A percentile compares a stretch with the other conserved stretches of the same genome.
These are phyloP conservation scores for Trichoderma hamatum DNA, from an alignment of 2,329 filamentous ascomycete species.

Conservation along the genomic window DNA sequence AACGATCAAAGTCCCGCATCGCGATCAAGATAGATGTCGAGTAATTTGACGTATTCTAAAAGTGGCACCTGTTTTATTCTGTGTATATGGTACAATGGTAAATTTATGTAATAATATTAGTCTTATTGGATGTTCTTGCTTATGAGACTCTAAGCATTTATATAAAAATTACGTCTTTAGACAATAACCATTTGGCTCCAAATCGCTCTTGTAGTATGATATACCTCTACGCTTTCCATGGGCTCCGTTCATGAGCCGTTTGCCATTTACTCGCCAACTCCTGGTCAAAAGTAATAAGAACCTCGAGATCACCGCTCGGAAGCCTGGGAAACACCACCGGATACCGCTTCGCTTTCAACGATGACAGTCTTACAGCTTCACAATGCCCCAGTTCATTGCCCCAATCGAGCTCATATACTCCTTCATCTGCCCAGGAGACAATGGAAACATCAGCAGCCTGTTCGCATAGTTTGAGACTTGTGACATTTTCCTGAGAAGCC, in stretches of 20 bases:
- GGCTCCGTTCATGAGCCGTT: not conserved
- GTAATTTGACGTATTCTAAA: not conserved
- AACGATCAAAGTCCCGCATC: not conserved
- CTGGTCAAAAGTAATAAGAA: slow-evolving; percentile 4
- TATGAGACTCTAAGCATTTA: not conserved
- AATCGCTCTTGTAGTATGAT: not conserved
- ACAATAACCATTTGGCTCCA: not conserved
- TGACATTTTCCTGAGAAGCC: not conserved
- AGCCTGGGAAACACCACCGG: slow-evolving; percentile 18
- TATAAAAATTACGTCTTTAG: not conserved
- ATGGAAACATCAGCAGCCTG: not conserved
- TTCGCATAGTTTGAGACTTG: slow-evolving; percentile 5
- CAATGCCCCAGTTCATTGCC: slow-evolving; percentile 4
- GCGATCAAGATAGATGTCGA: not conserved
- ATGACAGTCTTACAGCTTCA: slow-evolving; percentile 3
- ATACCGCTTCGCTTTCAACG: slow-evolving; percentile 14
- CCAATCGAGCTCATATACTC: slow-evolving; percentile 19
- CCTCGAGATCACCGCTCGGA: slow-evolving; percentile 18
- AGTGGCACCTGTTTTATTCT: not conserved
- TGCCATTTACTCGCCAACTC: slow-evolving; percentile 7
- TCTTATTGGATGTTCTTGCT: not conserved
- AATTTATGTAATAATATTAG: not conserved
- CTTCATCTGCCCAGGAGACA: slow-evolving; percentile 20
- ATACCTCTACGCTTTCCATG: not conserved
- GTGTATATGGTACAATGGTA: slow-evolving; percentile 8